Evolutionary conservation across 78 protist species (phyloP).

Genomic region (Emiliania huxleyi): DNA sequence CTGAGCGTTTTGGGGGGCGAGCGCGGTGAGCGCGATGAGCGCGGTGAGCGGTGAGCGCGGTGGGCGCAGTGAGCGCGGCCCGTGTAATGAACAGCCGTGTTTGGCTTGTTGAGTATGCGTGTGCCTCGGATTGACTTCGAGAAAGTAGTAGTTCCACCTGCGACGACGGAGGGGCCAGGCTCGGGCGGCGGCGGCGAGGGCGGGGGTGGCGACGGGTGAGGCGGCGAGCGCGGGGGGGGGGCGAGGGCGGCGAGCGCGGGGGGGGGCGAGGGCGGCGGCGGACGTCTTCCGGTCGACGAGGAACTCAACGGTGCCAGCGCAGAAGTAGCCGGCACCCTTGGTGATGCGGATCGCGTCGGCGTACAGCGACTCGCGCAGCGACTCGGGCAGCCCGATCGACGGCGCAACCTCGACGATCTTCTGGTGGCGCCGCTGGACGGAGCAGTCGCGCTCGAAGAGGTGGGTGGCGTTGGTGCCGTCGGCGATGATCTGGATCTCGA

Average conservation of each 20-base stretch:
- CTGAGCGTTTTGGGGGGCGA: background rate
- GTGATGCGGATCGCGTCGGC: background rate
- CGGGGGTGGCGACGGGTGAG: background rate
- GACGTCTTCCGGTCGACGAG: slow-evolving; percentile 54
- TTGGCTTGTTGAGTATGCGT: too few species aligned
- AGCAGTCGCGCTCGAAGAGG: slow-evolving; percentile 61
- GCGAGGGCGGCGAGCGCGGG: too few species aligned
- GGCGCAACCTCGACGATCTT: slow-evolving; percentile 61
- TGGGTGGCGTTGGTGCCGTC: slow-evolving; percentile 22
- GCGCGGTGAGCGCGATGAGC: background rate
- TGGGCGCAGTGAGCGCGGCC: background rate
- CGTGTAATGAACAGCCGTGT: too few species aligned
- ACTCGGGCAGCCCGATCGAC: slow-evolving; percentile 1
- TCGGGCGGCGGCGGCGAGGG: background rate
- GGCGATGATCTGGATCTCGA: slow-evolving; percentile 60
- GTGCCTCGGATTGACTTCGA: slow-evolving; percentile 79
- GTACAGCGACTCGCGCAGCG: background rate
- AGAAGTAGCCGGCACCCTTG: background rate
- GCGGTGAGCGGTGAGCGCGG: background rate
- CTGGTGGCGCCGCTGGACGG: slow-evolving; percentile 51
- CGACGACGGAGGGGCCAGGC: too few species aligned
- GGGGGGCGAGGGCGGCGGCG: too few species aligned
- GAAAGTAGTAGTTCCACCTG: slow-evolving; percentile 55
- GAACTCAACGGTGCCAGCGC: slow-evolving; percentile 76
- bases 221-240: background rate